Evolutionary conservation across 2,329 filamentous ascomycete species (phyloP).

Genomic region (Bipolaris cookei): DNA sequence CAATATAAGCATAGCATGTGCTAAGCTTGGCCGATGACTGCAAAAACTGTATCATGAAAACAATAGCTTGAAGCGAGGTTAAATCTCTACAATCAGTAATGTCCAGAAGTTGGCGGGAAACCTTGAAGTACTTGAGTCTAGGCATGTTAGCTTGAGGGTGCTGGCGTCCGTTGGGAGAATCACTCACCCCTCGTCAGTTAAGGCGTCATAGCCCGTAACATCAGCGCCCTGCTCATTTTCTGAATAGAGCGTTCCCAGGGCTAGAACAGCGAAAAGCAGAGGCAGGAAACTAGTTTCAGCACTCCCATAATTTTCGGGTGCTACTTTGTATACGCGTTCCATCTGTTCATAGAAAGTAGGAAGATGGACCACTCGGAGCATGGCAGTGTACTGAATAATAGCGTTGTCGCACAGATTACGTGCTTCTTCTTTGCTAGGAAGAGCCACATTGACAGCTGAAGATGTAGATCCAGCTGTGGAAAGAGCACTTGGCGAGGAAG

Average conservation of each 20-base stretch:
- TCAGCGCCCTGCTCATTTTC: constrained; percentile 48
- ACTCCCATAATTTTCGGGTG: constrained; percentile 56
- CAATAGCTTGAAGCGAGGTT: constrained; percentile 57
- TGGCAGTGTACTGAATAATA: constrained; percentile 66
- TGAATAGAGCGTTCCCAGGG: constrained; percentile 56
- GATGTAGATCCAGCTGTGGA: constrained; percentile 63
- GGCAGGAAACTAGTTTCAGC: constrained; percentile 57
- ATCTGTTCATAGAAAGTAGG: constrained; percentile 81
- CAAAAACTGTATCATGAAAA: constrained; percentile 62
- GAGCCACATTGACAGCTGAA: constrained; percentile 56
- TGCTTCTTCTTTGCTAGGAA: constrained; percentile 70
- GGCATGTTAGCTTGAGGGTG: constrained; percentile 20
- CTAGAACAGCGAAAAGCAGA: constrained; percentile 56
- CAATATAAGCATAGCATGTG: constrained; percentile 61
- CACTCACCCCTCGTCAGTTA: constrained; percentile 56
- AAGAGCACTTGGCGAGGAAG: constrained; percentile 74
- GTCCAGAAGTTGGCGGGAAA: constrained; percentile 57
- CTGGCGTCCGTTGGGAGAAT: neutral
- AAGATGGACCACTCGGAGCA: constrained; percentile 77
- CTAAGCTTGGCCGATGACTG: constrained; percentile 60
- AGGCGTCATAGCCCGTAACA: constrained; percentile 52
- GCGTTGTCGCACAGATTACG: constrained; percentile 64
- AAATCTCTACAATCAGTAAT: constrained; percentile 61
- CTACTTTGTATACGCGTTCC: constrained; percentile 76
- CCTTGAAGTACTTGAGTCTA: constrained; percentile 58